Evolutionary conservation across 2,329 filamentous ascomycete species (phyloP).

Genomic region (Cercospora sp.): DNA sequence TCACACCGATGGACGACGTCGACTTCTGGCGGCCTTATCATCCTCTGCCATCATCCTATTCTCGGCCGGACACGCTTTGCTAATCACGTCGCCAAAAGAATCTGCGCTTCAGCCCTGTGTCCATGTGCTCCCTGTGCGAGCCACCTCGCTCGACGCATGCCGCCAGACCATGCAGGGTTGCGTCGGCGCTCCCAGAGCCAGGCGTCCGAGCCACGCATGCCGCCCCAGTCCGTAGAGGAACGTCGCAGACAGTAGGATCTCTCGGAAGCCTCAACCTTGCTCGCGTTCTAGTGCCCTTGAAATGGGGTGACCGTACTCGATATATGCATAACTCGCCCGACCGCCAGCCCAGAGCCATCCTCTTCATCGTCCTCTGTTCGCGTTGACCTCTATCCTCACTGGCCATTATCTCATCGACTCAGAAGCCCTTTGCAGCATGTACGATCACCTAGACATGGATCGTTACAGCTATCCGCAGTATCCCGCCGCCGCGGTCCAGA

Average conservation of each 20-base stretch:
- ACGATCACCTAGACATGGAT: constrained; percentile 43
- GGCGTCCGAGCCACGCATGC: constrained; percentile 18
- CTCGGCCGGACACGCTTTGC: background rate
- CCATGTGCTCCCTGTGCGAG: background rate
- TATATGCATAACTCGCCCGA: constrained; percentile 28
- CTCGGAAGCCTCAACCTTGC: constrained; percentile 18
- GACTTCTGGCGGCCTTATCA: background rate
- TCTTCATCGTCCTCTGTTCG: constrained; percentile 17
- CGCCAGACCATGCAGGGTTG: constrained; percentile 9
- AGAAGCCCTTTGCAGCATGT: constrained; percentile 23
- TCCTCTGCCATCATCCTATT: background rate
- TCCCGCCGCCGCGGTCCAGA: constrained; percentile 50
- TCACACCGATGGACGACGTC: background rate
- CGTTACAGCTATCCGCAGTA: constrained; percentile 47
- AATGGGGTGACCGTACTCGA: constrained; percentile 22
- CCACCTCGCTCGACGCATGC: constrained; percentile 4
- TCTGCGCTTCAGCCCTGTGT: constrained; percentile 12
- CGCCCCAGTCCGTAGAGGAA: constrained; percentile 15
- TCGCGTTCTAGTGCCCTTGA: constrained; percentile 20
- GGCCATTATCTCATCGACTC: background rate
- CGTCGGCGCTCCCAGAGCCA: constrained; percentile 11
- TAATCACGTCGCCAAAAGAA: background rate
- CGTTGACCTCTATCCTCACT: constrained; percentile 10
- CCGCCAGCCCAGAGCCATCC: constrained; percentile 16
- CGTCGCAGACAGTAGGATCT: constrained; percentile 18